Evolutionary conservation across 345 rosid species (phyloP).

Genomic region (Trapa bicornis): DNA sequence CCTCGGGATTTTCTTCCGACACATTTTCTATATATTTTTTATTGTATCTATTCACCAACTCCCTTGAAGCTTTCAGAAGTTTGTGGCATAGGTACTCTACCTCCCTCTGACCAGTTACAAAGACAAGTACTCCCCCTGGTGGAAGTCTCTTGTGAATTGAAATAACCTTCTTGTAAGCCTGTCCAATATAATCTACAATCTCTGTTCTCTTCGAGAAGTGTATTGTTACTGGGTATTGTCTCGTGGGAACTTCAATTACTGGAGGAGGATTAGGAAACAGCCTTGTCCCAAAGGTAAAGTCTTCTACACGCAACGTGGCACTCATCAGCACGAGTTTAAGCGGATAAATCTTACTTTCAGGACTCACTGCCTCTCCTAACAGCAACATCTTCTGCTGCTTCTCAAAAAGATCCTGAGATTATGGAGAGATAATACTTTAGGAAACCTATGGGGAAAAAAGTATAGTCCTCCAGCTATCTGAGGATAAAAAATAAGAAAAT

Average conservation of each 20-base stretch:
- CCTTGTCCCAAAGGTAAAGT: conserved; percentile 54
- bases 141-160: conserved; percentile 80
- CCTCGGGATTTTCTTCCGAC: conserved; percentile 18
- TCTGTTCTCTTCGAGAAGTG: conserved; percentile 85
- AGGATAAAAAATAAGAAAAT: not conserved
- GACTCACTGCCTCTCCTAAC: conserved; percentile 36
- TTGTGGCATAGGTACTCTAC: conserved; percentile 67
- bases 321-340: conserved; percentile 86
- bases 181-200: conserved; percentile 68
- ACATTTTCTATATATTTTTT: conserved; percentile 19
- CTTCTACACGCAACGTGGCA: conserved; percentile 79
- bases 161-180: conserved; percentile 78
- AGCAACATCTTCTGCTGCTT: conserved; percentile 44
- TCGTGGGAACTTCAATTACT: conserved; percentile 62
- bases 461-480: not conserved
- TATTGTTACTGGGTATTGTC: conserved; percentile 66
- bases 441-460: not conserved
- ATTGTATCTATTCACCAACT: conserved; percentile 22
- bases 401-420: conserved; percentile 39
- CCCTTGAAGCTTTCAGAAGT: conserved; percentile 46
- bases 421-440: conserved; percentile 10
- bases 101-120: conserved; percentile 93
- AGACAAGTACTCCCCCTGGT: conserved; percentile 81
- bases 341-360: conserved; percentile 47
- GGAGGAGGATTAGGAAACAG: conserved; percentile 62